Evolutionary conservation across 352 stramenopile species (phyloP), one percentile per base, ranked within the genome.

Genomic region (Phytophthora ohioensis): DNA sequence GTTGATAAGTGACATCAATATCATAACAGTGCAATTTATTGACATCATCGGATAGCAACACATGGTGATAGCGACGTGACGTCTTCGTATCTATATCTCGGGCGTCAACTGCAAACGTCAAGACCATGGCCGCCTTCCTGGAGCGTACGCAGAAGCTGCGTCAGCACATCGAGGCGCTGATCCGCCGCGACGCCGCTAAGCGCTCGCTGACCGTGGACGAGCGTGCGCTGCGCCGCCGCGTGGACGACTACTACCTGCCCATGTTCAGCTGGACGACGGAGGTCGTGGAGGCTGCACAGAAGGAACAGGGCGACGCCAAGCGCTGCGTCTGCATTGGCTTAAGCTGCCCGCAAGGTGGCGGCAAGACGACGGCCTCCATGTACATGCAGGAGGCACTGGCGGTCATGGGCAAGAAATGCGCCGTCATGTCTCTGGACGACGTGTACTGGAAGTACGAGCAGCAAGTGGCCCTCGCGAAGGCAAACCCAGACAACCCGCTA

Each of bases 281-380:
- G 56, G 68, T 93, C 11, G 64, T 92, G 46, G 64, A 85, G 45
- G 58, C 69, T 17, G 67, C 60, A 17, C 76, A 78, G 41, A 75
- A 76, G 43, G 66, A 45, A 17, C 67, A 68, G 30, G 57, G 59
- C 13, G 54, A 57, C 8, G 15, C 48, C 41, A 67, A 67, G n/a
- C 72, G 68, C 31, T 91, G 86, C 34, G 79, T 94, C n/a, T 81
- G 84, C 60, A 77, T 96, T 30, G 89, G 89, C 2, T 64, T 96
- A 17, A 96, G 86, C 62, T 94, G 87, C 67, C 87, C 91, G 48
- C 89, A 96, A 75, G 90, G 90, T 10, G 85, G 88, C 7, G 90
- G 90, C 21, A 97, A 96, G 67, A 97, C 90, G 8, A 97, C 90
- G 17, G 75, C 82, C n/a, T 87, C 78, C n/a, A 73, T 77, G 41